Evolutionary conservation across 1,284 basidiomycete genomes (phyloP), one percentile per base, ranked within the genome.

Genomic region (Rhizoctonia solani): DNA sequence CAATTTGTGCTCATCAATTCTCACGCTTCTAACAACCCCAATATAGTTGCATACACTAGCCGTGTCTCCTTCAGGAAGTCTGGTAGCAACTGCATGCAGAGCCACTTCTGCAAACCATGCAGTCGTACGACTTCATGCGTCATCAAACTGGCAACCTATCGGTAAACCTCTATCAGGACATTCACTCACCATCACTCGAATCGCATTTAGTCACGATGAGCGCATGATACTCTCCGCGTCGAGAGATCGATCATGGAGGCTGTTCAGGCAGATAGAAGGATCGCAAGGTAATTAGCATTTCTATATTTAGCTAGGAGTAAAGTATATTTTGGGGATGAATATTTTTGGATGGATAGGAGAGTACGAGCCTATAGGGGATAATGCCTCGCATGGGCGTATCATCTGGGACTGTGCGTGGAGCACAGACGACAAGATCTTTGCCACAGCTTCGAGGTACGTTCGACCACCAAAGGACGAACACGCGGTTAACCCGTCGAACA

Each of bases 371-470:
- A 72, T 87, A 13, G 84, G 85, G 3, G 82, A 85, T 8, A 87
- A 95, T 71, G 94, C 92, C 76, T 87, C 93, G 0, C 96, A 99
- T 77, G 84, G 86, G 0, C 85, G 97, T 32, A 98, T 99, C 74
- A 90, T 99, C 42, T 96, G 97, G 92, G 97, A 99, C 76, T 92
- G 89, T 73, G 85, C 87, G 23, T 99, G 95, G 93, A 81, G 87
- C 0, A 73, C 90, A 72, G 85, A 85, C 3, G 82, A 87, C 68
- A 41, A 47, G n/a, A 73, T 88, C 4, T 99, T 99, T 75, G 94
- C 87, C 1, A 99, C 97, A 0, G 95, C 93, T 0, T 95, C 95
- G 4, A 84, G 97, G 46, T 49, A 34, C 3, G 56, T 23, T 16
- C 23, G 3, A 30, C 16, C 19, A 23, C 41, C 25, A 39, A 21